Base-by-base conservation (phyloP, 208 protist species). In the Balamuthia mandrillaris region DNA sequence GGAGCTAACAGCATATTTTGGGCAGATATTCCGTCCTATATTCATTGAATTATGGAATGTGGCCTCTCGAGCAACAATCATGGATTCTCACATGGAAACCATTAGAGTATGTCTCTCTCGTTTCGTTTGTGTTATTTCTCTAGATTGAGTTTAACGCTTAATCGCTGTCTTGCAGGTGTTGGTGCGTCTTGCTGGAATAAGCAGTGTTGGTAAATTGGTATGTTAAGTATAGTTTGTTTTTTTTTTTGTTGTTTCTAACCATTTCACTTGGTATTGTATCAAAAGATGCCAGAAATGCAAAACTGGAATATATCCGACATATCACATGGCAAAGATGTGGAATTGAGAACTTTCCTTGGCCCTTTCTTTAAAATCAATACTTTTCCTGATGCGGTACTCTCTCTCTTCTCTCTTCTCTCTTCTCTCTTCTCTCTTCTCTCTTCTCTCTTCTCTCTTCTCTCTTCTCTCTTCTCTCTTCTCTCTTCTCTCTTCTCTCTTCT, bases 371-470 rank as follows among this genome's bases (percentile, higher is more conserved):
- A 2, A 35, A 65, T 81, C n/a, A 65, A 44, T 10, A 63, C 49
- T 52, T 81, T 81, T 52, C 74, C 74, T 33, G 74, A 81, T 35
- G 35, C n/a, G 18, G 74, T 81, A 63, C 47, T 12, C n/a, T n/a
- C n/a, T n/a, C n/a, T 37, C 49, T n/a, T n/a, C n/a, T n/a, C n/a
- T n/a, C n/a, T n/a, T n/a, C n/a, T n/a, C n/a, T n/a, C n/a, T n/a
- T n/a, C n/a, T n/a, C n/a, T n/a, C n/a, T n/a, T n/a, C n/a, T n/a
- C n/a, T n/a, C n/a, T n/a, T n/a, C n/a, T n/a, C n/a, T n/a, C n/a
- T n/a, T n/a, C n/a, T n/a, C n/a, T n/a, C n/a, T n/a, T n/a, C n/a
- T n/a, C n/a, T n/a, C n/a, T n/a, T n/a, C n/a, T n/a, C n/a, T n/a
- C n/a, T n/a, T n/a, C n/a, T n/a, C n/a, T n/a, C n/a, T n/a, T n/a